A percentile compares a stretch with the other conserved stretches of the same genome.
Conservation (phyloP, 73 alveolate genomes). For the Paramecium biaurelia region DNA sequence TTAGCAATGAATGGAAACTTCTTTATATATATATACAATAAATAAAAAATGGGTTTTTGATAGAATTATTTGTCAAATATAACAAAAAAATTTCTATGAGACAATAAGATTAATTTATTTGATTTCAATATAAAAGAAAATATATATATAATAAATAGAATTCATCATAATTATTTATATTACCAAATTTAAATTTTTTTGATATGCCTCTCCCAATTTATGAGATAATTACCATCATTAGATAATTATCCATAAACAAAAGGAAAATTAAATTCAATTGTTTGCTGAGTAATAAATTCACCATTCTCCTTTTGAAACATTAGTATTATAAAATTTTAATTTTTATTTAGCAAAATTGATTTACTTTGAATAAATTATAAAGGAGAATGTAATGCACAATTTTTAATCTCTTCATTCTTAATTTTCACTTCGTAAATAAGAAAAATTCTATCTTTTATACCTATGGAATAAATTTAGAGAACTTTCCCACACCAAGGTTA, state of each 20-base stretch:
- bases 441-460: too few species aligned
- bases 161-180: not conserved
- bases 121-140: too few species aligned
- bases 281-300: not conserved
- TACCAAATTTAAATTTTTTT: not conserved
- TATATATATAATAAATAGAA: too few species aligned
- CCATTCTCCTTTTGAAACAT: not conserved
- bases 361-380: too few species aligned
- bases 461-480: not conserved
- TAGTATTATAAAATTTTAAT: too few species aligned
- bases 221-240: not conserved
- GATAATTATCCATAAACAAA: not conserved
- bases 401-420: too few species aligned
- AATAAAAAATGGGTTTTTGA: too few species aligned
- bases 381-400: not conserved
- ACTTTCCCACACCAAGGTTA: not conserved
- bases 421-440: not conserved
- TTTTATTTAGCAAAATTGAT: not conserved
- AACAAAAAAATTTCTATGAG: too few species aligned
- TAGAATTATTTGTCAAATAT: too few species aligned
- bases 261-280: not conserved
- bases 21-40: too few species aligned
- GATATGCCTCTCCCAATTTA: not conserved
- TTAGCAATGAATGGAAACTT: too few species aligned
- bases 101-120: too few species aligned